These are phyloP conservation scores for Flaveria floridana DNA, from an alignment of 140 eudicot genomes.

Conservation along the genomic window DNA sequence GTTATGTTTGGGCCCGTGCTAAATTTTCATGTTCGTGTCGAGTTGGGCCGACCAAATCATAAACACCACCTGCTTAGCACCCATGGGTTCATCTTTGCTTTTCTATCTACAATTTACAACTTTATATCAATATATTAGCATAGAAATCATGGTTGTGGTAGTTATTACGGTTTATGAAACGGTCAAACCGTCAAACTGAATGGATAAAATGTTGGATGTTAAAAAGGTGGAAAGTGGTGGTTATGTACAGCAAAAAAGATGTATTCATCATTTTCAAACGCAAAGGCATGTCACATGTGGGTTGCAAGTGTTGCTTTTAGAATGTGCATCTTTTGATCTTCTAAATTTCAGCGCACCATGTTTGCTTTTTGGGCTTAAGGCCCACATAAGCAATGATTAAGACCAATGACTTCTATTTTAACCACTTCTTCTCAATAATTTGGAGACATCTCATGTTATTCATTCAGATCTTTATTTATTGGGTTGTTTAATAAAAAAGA, in stretches of 20 bases:
- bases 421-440: constrained; percentile 31
- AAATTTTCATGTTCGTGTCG: too few relatives aligned
- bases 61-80: too few relatives aligned
- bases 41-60: too few relatives aligned
- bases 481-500: background rate
- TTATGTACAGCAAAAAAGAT: constrained; percentile 28
- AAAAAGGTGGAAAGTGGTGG: constrained; percentile 24
- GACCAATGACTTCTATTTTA: constrained; percentile 10
- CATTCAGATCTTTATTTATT: constrained; percentile 30
- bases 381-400: constrained; percentile 37
- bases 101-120: too few relatives aligned
- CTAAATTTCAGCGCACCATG: constrained; percentile 39
- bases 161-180: too few relatives aligned
- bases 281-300: constrained; percentile 29
- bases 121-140: too few relatives aligned
- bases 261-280: constrained; percentile 13
- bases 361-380: constrained; percentile 30
- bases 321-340: constrained; percentile 24
- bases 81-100: too few relatives aligned
- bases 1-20: too few relatives aligned
- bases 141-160: too few relatives aligned
- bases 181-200: background rate
- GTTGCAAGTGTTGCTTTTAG: constrained; percentile 35
- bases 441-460: constrained; percentile 32
- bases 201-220: background rate